Evolutionary conservation across 1,284 basidiomycete genomes (phyloP).

Genomic region (Takashimella koratensis): DNA sequence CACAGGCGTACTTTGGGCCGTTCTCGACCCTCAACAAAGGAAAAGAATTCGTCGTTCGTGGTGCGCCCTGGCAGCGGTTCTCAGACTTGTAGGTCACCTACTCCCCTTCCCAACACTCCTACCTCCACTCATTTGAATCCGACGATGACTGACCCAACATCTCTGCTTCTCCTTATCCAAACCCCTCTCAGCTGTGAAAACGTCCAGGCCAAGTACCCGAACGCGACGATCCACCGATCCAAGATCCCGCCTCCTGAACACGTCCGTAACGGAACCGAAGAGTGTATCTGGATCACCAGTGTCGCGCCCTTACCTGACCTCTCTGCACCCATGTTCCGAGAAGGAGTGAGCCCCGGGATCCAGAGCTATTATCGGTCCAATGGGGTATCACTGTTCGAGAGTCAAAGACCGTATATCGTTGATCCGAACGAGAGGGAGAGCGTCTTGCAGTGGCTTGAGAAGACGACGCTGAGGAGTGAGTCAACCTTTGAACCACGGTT

Average conservation of each 20-base stretch:
- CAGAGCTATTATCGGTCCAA: conserved; percentile 64
- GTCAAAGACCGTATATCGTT: conserved; percentile 65
- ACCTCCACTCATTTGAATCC: not conserved
- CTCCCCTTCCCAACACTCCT: not conserved
- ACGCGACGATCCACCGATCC: conserved; percentile 72
- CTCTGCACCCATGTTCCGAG: conserved; percentile 72
- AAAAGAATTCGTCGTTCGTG: conserved; percentile 47
- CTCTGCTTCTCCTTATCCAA: no score
- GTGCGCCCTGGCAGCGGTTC: conserved; percentile 39
- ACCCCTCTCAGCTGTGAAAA: no score
- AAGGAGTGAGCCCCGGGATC: conserved; percentile 75
- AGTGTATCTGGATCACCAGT: conserved; percentile 82
- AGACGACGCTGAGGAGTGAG: conserved; percentile 71
- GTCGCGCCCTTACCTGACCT: conserved; percentile 83
- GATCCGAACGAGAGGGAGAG: conserved; percentile 53
- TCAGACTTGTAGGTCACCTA: conserved; percentile 30
- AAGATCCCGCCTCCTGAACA: conserved; percentile 75
- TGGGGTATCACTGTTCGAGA: conserved; percentile 76
- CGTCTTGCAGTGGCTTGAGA: conserved; percentile 77
- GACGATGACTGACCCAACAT: conserved; percentile 61
- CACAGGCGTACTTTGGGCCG: conserved; percentile 44
- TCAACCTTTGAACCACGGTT: no score
- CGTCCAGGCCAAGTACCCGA: conserved; percentile 87
- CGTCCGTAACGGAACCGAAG: conserved; percentile 71
- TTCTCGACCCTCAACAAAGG: conserved; percentile 39